Conservation (phyloP, 2,329 filamentous ascomycete species). For the Colletotrichum tamarilloi region DNA sequence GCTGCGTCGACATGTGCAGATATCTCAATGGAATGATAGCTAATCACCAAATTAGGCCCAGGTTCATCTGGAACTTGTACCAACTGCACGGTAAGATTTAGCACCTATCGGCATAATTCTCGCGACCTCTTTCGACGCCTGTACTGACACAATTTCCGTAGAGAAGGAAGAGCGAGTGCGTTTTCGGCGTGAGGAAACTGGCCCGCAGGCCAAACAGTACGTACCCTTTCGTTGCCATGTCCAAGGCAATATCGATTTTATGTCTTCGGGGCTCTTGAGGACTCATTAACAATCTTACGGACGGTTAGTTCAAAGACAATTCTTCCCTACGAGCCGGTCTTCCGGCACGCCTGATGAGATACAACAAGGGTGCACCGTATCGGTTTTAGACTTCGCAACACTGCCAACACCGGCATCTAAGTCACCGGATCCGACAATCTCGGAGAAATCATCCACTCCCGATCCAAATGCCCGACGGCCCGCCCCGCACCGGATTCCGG, state of each 20-base stretch:
- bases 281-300: neutral
- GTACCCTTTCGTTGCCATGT: neutral
- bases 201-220: slow-evolving; percentile 39
- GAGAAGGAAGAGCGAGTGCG: slow-evolving; percentile 38
- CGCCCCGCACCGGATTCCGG: slow-evolving; percentile 35
- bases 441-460: neutral
- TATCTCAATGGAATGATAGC: neutral
- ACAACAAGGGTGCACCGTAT: slow-evolving; percentile 6
- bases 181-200: slow-evolving; percentile 41
- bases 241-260: neutral
- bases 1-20: neutral
- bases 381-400: slow-evolving; percentile 25
- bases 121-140: too few species aligned
- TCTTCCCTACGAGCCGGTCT: slow-evolving; percentile 1
- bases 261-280: neutral
- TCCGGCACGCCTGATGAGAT: neutral
- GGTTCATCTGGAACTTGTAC: slow-evolving; percentile 37
- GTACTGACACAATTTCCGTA: neutral
- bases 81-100: slow-evolving; percentile 41
- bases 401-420: neutral
- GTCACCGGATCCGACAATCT: neutral
- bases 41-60: neutral
- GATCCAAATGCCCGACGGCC: neutral
- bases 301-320: slow-evolving; percentile 31
- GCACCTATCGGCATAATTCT: too few species aligned